phyloP scores from a whole-genome alignment of 768 basidiomycete species.

The Tylopilus sp. region DNA sequence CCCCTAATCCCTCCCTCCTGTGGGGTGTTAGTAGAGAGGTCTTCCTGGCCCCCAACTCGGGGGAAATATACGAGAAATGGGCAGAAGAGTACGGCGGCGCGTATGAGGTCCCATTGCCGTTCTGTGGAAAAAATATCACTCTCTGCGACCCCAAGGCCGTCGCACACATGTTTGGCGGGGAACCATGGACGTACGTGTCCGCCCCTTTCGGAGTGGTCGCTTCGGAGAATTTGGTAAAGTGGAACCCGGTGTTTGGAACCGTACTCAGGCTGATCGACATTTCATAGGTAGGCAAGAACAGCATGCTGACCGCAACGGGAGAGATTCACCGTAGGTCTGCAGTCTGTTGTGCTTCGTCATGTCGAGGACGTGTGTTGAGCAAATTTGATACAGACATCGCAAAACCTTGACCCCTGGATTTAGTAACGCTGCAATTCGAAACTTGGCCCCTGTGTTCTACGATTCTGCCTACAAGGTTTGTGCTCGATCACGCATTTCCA shows the following conservation, averaged over 20 bases:
- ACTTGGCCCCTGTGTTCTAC: conserved; percentile 36
- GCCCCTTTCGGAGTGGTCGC: conserved; percentile 19
- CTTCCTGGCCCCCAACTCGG: conserved; percentile 22
- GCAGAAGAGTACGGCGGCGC: conserved; percentile 45
- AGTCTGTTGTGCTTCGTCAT: not conserved
- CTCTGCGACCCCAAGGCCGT: conserved; percentile 50
- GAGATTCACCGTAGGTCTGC: conserved; percentile 41
- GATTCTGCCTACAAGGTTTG: conserved; percentile 42
- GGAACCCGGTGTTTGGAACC: not conserved
- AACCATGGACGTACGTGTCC: conserved; percentile 38
- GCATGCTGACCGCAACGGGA: conserved; percentile 40
- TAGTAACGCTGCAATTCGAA: conserved; percentile 39
- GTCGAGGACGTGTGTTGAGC: conserved; percentile 17
- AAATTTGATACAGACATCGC: conserved; percentile 28
- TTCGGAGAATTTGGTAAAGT: conserved; percentile 26
- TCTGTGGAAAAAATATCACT: conserved; percentile 36
- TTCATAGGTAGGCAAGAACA: conserved; percentile 32
- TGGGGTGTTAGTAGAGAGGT: conserved; percentile 12
- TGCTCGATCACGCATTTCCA: conserved; percentile 1
- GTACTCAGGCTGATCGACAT: not conserved
- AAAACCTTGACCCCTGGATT: conserved; percentile 40
- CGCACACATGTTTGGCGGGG: conserved; percentile 47
- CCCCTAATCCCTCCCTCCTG: conserved; percentile 14
- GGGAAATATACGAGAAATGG: conserved; percentile 44
- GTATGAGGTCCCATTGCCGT: conserved; percentile 36